Percentiles rank a stretch among this genome's conserved stretches.
phyloP scores from a whole-genome alignment of 75 land plant genomes.

The Picea sitchensis region DNA sequence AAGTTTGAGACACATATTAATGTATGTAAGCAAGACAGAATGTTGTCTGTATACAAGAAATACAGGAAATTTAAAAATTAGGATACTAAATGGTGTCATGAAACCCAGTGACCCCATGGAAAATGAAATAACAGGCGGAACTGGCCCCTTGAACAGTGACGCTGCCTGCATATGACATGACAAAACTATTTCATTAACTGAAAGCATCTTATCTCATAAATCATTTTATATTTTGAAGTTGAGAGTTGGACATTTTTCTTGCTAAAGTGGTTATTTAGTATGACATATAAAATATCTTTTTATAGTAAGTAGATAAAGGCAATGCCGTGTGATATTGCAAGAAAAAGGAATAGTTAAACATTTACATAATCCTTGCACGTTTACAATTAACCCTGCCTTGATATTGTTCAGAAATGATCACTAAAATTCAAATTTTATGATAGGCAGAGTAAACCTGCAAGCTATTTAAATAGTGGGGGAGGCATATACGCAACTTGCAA shows the following conservation, averaged over 20 bases:
- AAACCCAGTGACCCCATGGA: conserved; percentile 97
- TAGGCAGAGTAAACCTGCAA: background rate
- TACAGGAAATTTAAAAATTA: background rate
- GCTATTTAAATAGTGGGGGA: background rate
- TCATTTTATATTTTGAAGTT: background rate
- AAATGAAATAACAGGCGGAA: conserved; percentile 93
- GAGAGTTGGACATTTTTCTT: background rate
- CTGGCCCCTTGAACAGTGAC: conserved; percentile 94
- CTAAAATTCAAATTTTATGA: background rate
- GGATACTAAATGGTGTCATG: conserved; percentile 99
- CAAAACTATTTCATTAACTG: background rate
- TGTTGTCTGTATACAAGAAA: background rate
- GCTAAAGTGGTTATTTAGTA: background rate
- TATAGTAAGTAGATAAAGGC: background rate
- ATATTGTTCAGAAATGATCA: background rate
- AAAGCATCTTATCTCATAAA: background rate
- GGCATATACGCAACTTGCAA: no score
- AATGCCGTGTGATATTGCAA: background rate
- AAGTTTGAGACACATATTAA: background rate
- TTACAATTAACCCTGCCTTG: background rate
- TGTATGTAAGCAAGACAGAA: background rate
- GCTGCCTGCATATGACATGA: conserved; percentile 69
- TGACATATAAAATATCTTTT: background rate
- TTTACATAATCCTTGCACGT: background rate
- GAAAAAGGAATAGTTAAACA: background rate